Percentiles rank a stretch among this genome's conserved stretches.
These are phyloP conservation scores for Xylariomycetidae sp. DNA, from an alignment of 2,329 filamentous ascomycete genomes.

Conservation along the genomic window DNA sequence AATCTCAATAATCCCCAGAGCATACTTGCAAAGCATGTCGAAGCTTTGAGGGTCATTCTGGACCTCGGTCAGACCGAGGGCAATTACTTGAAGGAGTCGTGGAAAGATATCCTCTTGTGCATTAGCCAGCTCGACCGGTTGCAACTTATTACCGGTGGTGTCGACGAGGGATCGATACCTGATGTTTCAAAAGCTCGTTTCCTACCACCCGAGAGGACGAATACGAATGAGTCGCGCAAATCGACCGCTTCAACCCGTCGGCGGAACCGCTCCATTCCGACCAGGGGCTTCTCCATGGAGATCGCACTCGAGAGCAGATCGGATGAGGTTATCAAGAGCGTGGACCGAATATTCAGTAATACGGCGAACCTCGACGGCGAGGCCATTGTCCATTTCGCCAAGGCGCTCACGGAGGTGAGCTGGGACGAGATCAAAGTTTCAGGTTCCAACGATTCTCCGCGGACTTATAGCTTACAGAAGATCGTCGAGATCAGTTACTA, in stretches of 20 bases:
- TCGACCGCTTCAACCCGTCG: slow-evolving; percentile 57
- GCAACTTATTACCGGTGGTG: slow-evolving; percentile 89
- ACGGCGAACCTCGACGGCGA: slow-evolving; percentile 90
- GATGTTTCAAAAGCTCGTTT: slow-evolving; percentile 85
- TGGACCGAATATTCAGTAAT: slow-evolving; percentile 95
- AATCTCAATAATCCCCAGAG: slow-evolving; percentile 94
- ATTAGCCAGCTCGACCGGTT: slow-evolving; percentile 94
- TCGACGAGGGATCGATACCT: slow-evolving; percentile 87
- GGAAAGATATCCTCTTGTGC: slow-evolving; percentile 92
- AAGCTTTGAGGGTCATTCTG: slow-evolving; percentile 85
- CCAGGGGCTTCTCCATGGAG: slow-evolving; percentile 66
- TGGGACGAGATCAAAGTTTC: slow-evolving; percentile 99
- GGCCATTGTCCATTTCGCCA: slow-evolving; percentile 92
- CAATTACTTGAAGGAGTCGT: slow-evolving; percentile 81
- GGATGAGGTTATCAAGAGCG: slow-evolving; percentile 85
- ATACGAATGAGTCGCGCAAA: slow-evolving; percentile 55
- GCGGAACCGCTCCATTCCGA: slow-evolving; percentile 51
- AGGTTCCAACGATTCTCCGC: slow-evolving; percentile 88
- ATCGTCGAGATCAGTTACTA: slow-evolving; percentile 99
- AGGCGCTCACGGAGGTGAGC: slow-evolving; percentile 88
- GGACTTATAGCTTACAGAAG: slow-evolving; percentile 96
- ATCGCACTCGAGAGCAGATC: slow-evolving; percentile 90
- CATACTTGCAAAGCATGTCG: slow-evolving; percentile 93
- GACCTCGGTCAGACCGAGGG: slow-evolving; percentile 93
- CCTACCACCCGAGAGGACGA: slow-evolving; percentile 52